A percentile compares a stretch with the other conserved stretches of the same genome.
phyloP scores from a whole-genome alignment of 768 basidiomycete genomes.

The Astraeus odoratus region DNA sequence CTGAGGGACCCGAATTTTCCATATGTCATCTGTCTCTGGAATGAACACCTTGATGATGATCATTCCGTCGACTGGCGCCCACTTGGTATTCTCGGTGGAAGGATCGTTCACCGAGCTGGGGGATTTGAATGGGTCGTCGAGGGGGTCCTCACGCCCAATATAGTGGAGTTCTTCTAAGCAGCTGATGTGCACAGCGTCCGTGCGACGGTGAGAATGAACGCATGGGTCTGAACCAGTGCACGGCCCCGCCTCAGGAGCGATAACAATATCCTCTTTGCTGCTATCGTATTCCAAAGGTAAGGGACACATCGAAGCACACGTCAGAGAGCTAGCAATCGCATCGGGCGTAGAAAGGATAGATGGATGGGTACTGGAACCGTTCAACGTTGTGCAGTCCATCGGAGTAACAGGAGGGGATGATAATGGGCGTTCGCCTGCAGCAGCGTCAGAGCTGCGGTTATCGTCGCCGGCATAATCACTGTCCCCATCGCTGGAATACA shows the following conservation, averaged over 20 bases:
- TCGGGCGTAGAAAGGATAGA: too few species aligned
- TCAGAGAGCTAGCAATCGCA: neutral
- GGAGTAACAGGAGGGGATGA: too few species aligned
- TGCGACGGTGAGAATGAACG: slow-evolving; percentile 3
- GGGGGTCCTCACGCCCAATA: neutral
- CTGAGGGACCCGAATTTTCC: slow-evolving; percentile 31
- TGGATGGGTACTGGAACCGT: too few species aligned
- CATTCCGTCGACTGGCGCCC: slow-evolving; percentile 28
- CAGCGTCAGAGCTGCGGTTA: too few species aligned
- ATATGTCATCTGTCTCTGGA: slow-evolving; percentile 33
- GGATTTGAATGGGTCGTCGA: neutral
- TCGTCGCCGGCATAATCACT: neutral
- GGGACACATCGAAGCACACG: neutral
- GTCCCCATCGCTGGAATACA: neutral
- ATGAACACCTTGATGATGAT: slow-evolving; percentile 36
- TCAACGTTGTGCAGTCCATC: too few species aligned
- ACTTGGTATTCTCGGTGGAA: slow-evolving; percentile 7
- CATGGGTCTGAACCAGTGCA: neutral
- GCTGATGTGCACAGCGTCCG: neutral
- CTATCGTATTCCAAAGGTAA: neutral
- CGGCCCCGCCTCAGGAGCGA: neutral
- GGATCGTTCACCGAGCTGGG: neutral
- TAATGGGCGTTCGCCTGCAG: too few species aligned
- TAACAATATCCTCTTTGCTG: slow-evolving; percentile 1
- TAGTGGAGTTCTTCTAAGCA: neutral